These are phyloP conservation scores for Laguncularia racemosa DNA, from an alignment of 345 rosid species.

Conservation along the genomic window DNA sequence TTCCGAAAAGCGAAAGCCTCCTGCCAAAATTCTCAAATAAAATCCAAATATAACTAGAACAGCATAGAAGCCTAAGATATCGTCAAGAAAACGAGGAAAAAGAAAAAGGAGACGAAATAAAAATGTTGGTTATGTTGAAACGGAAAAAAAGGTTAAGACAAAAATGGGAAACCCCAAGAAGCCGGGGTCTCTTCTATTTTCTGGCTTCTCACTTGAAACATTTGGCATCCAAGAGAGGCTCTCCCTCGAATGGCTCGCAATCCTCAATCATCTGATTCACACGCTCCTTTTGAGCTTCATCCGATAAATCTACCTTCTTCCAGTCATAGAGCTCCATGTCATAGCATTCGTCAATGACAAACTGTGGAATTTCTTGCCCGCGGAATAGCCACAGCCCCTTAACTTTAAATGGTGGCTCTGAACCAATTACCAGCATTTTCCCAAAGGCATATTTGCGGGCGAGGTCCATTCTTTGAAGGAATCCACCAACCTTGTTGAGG, in stretches of 20 bases:
- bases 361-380: constrained; percentile 76
- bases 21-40: no score
- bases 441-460: constrained; percentile 97
- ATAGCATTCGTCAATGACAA: constrained; percentile 81
- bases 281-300: constrained; percentile 87
- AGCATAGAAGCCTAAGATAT: no score
- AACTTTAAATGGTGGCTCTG: constrained; percentile 78
- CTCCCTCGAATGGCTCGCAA: constrained; percentile 86
- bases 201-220: constrained; percentile 67
- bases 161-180: no score
- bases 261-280: constrained; percentile 97
- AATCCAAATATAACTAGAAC: no score
- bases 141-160: no score
- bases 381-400: constrained; percentile 98
- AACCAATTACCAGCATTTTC: constrained; percentile 82
- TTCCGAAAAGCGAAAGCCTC: no score
- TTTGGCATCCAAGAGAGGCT: constrained; percentile 90
- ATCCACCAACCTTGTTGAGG: constrained; percentile 89
- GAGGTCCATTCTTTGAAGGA: constrained; percentile 93
- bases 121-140: no score
- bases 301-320: constrained; percentile 76
- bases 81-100: no score
- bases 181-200: no score
- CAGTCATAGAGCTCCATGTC: constrained; percentile 98
- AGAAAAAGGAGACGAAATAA: no score